These are phyloP conservation scores for Echites panduratus DNA, from an alignment of 257 asterid genomes.

Conservation along the genomic window DNA sequence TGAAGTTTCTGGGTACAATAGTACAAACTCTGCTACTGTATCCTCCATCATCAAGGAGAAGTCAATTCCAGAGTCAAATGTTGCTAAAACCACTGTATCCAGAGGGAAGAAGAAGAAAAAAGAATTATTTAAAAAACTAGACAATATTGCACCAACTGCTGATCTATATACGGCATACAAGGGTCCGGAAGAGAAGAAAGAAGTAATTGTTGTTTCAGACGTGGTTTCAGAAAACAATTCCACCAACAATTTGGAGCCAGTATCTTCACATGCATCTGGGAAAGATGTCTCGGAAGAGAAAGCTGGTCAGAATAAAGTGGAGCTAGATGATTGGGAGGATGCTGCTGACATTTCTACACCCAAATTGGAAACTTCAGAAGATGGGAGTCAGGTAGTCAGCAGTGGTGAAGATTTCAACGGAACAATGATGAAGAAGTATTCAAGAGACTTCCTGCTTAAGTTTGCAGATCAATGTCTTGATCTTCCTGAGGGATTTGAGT, in stretches of 20 bases:
- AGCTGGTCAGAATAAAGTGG: conserved; percentile 42
- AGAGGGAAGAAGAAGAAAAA: conserved; percentile 43
- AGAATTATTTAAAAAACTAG: conserved; percentile 51
- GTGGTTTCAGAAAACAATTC: conserved; percentile 25
- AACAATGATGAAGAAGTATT: conserved; percentile 48
- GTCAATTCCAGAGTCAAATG: conserved; percentile 39
- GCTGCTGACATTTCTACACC: conserved; percentile 79
- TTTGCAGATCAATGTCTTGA: conserved; percentile 54
- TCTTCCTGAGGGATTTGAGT: conserved; percentile 60
- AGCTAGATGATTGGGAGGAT: conserved; percentile 98
- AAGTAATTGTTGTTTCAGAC: conserved; percentile 23
- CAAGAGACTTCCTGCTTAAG: conserved; percentile 81
- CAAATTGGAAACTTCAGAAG: conserved; percentile 41
- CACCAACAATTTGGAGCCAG: conserved; percentile 26
- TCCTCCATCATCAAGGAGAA: conserved; percentile 44
- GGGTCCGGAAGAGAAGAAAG: conserved; percentile 87
- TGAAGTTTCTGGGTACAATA: conserved; percentile 28
- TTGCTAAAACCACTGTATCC: conserved; percentile 33
- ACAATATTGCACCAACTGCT: conserved; percentile 75
- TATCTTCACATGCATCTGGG: conserved; percentile 29
- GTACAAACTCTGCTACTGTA: conserved; percentile 25
- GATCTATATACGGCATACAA: conserved; percentile 87
- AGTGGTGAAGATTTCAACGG: conserved; percentile 39
- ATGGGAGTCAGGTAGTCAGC: conserved; percentile 21
- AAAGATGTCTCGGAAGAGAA: conserved; percentile 35